phyloP scores from a whole-genome alignment of 306 rosid genomes.

The Aeschynomene evenia region DNA sequence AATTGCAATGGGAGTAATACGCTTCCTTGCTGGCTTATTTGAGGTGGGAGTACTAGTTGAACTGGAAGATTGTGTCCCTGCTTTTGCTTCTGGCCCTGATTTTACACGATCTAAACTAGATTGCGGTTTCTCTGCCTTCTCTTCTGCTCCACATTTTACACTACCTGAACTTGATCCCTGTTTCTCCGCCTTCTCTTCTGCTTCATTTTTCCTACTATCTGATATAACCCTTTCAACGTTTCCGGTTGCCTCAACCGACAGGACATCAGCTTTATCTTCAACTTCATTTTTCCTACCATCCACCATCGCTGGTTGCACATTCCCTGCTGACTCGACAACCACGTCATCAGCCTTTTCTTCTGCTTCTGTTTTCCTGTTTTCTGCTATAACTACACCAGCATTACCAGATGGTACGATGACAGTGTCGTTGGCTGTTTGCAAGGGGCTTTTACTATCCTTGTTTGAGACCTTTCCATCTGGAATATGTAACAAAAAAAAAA shows the following conservation, averaged over 20 bases:
- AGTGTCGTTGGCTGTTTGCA: slow-evolving; percentile 32
- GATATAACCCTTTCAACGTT: neutral
- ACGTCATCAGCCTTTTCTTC: slow-evolving; percentile 28
- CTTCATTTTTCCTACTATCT: slow-evolving; percentile 25
- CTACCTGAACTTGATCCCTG: slow-evolving; percentile 23
- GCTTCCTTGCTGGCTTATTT: slow-evolving; percentile 44
- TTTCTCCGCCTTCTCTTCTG: slow-evolving; percentile 33
- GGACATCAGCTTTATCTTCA: slow-evolving; percentile 17
- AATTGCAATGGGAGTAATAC: slow-evolving; percentile 40
- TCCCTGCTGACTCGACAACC: slow-evolving; percentile 27
- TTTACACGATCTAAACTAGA: slow-evolving; percentile 32
- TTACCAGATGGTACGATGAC: slow-evolving; percentile 22
- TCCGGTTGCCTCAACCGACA: slow-evolving; percentile 19
- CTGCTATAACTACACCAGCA: slow-evolving; percentile 12
- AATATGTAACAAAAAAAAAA: slow-evolving; percentile 1
- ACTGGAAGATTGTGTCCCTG: slow-evolving; percentile 22
- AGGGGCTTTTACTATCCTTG: slow-evolving; percentile 27
- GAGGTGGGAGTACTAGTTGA: slow-evolving; percentile 23
- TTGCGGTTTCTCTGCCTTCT: slow-evolving; percentile 22
- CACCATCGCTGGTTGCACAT: neutral
- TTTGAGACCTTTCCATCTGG: slow-evolving; percentile 42
- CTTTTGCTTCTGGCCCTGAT: slow-evolving; percentile 22
- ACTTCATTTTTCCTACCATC: slow-evolving; percentile 19
- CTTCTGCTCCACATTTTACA: slow-evolving; percentile 19
- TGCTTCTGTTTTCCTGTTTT: slow-evolving; percentile 30